phyloP scores from a whole-genome alignment of 2,329 filamentous ascomycete genomes.

The Fusarium liriodendri region DNA sequence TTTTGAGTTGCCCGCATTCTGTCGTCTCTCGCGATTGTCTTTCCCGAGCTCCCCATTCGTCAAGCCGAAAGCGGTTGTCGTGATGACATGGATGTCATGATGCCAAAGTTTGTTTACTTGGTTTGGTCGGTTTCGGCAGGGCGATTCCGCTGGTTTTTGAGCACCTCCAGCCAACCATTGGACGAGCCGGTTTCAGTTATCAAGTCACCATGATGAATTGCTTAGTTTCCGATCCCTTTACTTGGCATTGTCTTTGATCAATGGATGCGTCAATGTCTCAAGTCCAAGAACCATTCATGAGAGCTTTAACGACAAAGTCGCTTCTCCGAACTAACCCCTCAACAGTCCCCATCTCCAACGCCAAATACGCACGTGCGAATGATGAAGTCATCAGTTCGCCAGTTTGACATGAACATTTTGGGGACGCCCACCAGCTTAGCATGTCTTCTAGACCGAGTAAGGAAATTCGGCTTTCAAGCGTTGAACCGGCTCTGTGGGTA shows the following conservation, averaged over 20 bases:
- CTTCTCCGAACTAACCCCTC: conserved; percentile 12
- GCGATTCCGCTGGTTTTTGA: conserved; percentile 8
- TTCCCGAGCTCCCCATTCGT: conserved; percentile 29
- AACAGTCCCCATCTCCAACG: conserved; percentile 5
- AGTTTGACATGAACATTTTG: not conserved
- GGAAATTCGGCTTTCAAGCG: conserved; percentile 1
- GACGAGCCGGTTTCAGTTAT: not conserved
- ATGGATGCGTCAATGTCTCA: not conserved
- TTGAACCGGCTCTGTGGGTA: conserved; percentile 7
- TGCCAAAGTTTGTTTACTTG: conserved; percentile 31
- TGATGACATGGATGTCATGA: conserved; percentile 30
- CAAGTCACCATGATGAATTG: conserved; percentile 22
- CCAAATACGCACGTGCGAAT: conserved; percentile 21
- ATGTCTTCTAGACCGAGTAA: not conserved
- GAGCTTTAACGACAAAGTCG: conserved; percentile 1
- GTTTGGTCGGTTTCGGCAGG: conserved; percentile 10
- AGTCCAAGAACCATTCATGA: conserved; percentile 12
- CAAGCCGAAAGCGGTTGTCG: not conserved
- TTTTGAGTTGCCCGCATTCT: not conserved
- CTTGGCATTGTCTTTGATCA: not conserved
- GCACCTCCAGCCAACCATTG: not conserved
- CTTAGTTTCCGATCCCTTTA: not conserved
- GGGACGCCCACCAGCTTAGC: not conserved
- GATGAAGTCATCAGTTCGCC: conserved; percentile 21
- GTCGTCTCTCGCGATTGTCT: conserved; percentile 13